phyloP scores from a whole-genome alignment of 768 basidiomycete species.

The Rhodosporidiobolus odoratus region DNA sequence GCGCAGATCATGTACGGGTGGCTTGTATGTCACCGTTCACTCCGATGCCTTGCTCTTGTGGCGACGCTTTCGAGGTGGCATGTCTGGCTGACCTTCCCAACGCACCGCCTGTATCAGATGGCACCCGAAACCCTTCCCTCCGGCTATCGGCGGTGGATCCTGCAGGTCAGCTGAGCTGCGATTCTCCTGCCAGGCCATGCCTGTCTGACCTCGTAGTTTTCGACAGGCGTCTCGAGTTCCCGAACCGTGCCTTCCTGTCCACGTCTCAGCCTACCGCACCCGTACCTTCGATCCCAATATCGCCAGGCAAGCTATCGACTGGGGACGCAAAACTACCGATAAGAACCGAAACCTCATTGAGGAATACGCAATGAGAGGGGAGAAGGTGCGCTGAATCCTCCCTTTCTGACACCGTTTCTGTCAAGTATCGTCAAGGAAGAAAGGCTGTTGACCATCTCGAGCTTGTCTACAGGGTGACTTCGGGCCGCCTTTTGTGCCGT shows the following conservation, averaged over 20 bases:
- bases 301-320: slow-evolving; percentile 10
- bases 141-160: slow-evolving; percentile 39
- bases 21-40: slow-evolving; percentile 20
- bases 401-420: neutral
- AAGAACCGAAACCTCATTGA: slow-evolving; percentile 41
- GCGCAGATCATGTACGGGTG: slow-evolving; percentile 60
- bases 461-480: slow-evolving; percentile 44
- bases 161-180: neutral
- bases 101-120: slow-evolving; percentile 18
- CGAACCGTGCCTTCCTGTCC: slow-evolving; percentile 28
- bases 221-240: slow-evolving; percentile 32
- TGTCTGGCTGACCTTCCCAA: no score
- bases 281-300: slow-evolving; percentile 24
- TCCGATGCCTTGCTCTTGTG: neutral
- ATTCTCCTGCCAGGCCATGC: neutral
- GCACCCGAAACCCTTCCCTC: slow-evolving; percentile 38
- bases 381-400: slow-evolving; percentile 30
- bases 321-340: slow-evolving; percentile 39
- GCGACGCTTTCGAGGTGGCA: fast-evolving
- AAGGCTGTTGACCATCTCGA: neutral
- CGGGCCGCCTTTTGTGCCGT: slow-evolving; percentile 45
- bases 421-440: no score
- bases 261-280: slow-evolving; percentile 5
- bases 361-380: slow-evolving; percentile 21
- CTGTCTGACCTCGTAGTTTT: neutral